phyloP scores from a whole-genome alignment of 2,329 filamentous ascomycete genomes.

The Tolypocladium capitatum region DNA sequence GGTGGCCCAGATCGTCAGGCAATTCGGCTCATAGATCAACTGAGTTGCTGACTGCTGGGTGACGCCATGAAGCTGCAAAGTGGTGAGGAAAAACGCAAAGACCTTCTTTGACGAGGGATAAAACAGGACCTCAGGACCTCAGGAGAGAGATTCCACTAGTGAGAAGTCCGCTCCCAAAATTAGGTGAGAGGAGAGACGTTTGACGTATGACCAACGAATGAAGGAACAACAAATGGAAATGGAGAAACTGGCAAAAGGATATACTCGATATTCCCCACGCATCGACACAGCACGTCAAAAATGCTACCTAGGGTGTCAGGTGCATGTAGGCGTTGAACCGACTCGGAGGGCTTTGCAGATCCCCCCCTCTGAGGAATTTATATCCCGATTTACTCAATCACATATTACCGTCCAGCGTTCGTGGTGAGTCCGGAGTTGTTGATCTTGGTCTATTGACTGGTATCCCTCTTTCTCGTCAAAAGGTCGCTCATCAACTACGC shows the following conservation, averaged over 20 bases:
- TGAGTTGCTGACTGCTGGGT: background rate
- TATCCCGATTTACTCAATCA: background rate
- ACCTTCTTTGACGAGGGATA: background rate
- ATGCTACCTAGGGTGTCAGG: background rate
- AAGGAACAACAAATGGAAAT: background rate
- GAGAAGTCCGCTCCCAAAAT: background rate
- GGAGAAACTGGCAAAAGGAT: background rate
- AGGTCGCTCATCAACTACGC: background rate
- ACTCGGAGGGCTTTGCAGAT: background rate
- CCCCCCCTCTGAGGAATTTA: background rate
- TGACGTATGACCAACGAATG: background rate
- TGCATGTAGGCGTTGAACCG: background rate
- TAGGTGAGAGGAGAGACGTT: background rate
- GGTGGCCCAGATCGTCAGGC: conserved; percentile 63
- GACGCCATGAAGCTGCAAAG: background rate
- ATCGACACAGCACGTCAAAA: background rate
- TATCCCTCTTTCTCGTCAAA: background rate
- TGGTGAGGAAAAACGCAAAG: background rate
- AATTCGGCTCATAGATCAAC: conserved; percentile 25
- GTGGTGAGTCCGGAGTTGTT: background rate
- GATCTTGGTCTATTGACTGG: background rate
- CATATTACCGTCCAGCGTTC: background rate
- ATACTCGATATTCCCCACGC: background rate
- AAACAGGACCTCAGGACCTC: too few species aligned
- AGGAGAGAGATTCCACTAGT: background rate